Percentiles rank a stretch among this genome's conserved stretches.
These are phyloP conservation scores for Carex kokanica DNA, from an alignment of 176 grass and related monocot species.

Conservation along the genomic window DNA sequence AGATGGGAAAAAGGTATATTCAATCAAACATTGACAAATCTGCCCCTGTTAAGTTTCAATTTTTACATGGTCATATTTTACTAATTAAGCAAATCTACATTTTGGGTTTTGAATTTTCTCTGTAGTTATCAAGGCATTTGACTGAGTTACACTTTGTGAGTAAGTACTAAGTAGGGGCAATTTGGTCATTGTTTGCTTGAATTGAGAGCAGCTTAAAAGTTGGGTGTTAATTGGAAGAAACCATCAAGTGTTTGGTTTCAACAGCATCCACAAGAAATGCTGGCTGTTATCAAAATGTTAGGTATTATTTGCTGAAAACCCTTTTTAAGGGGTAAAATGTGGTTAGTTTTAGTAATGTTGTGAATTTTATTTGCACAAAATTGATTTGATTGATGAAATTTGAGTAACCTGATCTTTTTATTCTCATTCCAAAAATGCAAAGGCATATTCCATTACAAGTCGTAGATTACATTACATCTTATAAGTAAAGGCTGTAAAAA, in stretches of 20 bases:
- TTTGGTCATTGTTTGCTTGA: neutral
- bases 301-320: neutral
- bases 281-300: neutral
- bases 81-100: neutral
- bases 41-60: neutral
- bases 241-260: neutral
- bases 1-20: neutral
- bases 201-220: neutral
- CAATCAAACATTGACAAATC: neutral
- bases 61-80: neutral
- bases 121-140: neutral
- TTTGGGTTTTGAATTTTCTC: neutral
- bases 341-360: neutral
- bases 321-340: neutral
- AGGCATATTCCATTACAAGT: neutral
- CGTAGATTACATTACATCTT: slow-evolving; percentile 6
- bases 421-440: neutral
- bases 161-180: neutral
- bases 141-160: neutral
- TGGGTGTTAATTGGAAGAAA: neutral
- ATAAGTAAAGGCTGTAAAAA: too few species aligned
- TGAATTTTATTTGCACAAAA: neutral
- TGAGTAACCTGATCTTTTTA: neutral
- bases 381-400: neutral
- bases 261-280: neutral